Evolutionary conservation across 2,329 filamentous ascomycete species (phyloP).

Genomic region (Penicillium digitatum): DNA sequence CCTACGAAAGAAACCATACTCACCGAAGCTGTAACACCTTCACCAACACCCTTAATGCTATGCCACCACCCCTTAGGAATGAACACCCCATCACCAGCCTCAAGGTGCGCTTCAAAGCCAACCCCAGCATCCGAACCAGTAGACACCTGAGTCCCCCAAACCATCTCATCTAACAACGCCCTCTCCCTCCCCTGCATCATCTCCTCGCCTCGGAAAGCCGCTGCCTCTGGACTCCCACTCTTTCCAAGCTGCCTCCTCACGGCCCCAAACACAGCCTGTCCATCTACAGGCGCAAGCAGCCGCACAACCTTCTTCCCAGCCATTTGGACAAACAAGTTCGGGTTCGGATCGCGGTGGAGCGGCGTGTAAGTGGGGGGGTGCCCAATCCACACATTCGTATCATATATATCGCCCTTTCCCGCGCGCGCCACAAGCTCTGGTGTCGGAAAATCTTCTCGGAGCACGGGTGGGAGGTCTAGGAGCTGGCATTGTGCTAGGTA

Average conservation of each 20-base stretch:
- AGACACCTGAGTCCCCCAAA: constrained; percentile 57
- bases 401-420: constrained; percentile 81
- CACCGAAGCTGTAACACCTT: constrained; percentile 57
- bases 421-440: constrained; percentile 60
- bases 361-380: constrained; percentile 83
- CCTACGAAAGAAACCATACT: constrained; percentile 22
- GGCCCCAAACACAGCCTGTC: constrained; percentile 59
- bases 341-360: constrained; percentile 87
- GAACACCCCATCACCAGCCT: constrained; percentile 67
- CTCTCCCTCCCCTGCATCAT: constrained; percentile 87
- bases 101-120: constrained; percentile 54
- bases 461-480: constrained; percentile 58
- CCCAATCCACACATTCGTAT: constrained; percentile 83
- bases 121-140: constrained; percentile 24
- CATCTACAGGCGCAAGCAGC: constrained; percentile 63
- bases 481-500: constrained; percentile 85
- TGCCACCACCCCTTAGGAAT: constrained; percentile 87
- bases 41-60: constrained; percentile 64
- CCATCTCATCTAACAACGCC: constrained; percentile 58
- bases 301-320: constrained; percentile 68
- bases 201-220: constrained; percentile 67
- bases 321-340: constrained; percentile 85
- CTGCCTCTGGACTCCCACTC: constrained; percentile 32
- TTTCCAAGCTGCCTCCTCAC: constrained; percentile 43
- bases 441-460: constrained; percentile 64